Evolutionary conservation across 768 basidiomycete species (phyloP), one percentile per base, ranked within the genome.

Genomic region (Termitomyces sp.): DNA sequence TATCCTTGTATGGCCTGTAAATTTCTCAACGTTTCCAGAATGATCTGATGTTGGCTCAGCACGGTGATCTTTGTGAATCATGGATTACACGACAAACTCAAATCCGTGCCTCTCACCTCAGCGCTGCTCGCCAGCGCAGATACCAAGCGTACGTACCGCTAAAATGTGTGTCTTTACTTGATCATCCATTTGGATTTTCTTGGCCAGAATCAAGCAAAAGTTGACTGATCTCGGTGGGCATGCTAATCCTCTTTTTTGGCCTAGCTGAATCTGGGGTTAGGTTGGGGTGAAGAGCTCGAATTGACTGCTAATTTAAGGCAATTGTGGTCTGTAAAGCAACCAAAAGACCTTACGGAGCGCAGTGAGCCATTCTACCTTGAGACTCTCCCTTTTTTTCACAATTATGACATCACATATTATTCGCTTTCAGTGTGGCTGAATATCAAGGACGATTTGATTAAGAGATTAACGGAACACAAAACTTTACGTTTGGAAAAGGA

Each of bases 391-490:
- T 43, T 4, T 36, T 36, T 37, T 1, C 14, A 37, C 36, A 37
- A 24, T 43, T 4, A 13, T 44, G 13, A 44, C 43, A 24, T 44
- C 22, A 41, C 39, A 9, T 7, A 3, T 41, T 41, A 41, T 20
- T 42, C 29, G 29, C 8, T 27, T 16, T n/a, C 7, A 58, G 57
- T 46, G 31, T 58, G 57, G 57, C 7, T 27, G 42, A 54, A 54
- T 16, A 53, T 47, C 32, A 58, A 58, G 22, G 36, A 39, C 16
- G 44, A 34, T 16, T 12, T 58, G 9, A 49, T 58, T 10, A n/a
- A 37, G 27, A n/a, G 14, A 6, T n/a, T 58, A 31, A 37, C 48
- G 46, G 27, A 46, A 7, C 46, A 46, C 9, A 18, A 10, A 37
- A n/a, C 26, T 18, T 18, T 8, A 2, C 51, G 46, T 27, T 24